Conservation (phyloP, 2,329 filamentous ascomycete genomes). For the Periconia sp. region DNA sequence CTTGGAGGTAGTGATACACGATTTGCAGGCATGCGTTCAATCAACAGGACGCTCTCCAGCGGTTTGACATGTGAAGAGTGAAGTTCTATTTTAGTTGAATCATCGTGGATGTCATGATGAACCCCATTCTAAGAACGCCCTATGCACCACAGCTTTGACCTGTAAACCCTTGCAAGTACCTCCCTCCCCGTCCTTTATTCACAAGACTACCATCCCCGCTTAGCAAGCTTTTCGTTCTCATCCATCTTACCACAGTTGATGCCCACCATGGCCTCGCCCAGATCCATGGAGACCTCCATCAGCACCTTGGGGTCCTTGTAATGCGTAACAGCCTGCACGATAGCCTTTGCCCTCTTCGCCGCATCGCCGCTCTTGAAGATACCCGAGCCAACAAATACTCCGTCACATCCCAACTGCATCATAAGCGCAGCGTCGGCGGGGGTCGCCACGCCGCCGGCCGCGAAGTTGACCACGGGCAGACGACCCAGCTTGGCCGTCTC, state of each 20-base stretch:
- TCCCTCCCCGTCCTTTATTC: background rate
- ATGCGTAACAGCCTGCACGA: slow-evolving; percentile 92
- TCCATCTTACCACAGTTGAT: slow-evolving; percentile 82
- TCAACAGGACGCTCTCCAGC: background rate
- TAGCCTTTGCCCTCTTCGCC: slow-evolving; percentile 85
- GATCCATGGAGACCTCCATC: slow-evolving; percentile 80
- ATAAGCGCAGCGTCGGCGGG: slow-evolving; percentile 95
- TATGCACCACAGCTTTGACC: background rate
- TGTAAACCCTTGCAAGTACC: background rate
- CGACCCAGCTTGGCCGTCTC: slow-evolving; percentile 85
- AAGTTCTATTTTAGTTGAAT: background rate
- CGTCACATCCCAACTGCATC: slow-evolving; percentile 99
- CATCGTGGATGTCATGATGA: background rate
- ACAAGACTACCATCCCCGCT: slow-evolving; percentile 72
- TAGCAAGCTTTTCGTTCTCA: slow-evolving; percentile 78
- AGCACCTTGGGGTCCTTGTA: slow-evolving; percentile 82
- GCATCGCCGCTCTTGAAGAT: slow-evolving; percentile 98
- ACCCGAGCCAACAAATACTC: slow-evolving; percentile 93
- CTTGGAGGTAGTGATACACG: too few relatives aligned
- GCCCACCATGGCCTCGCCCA: slow-evolving; percentile 98
- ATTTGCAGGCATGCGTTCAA: background rate
- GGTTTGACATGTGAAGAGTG: background rate
- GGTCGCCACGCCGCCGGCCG: slow-evolving; percentile 98
- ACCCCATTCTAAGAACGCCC: background rate
- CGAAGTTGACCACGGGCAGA: slow-evolving; percentile 95